These are phyloP conservation scores for Tricholoma hemisulphureum DNA, from an alignment of 768 basidiomycete species.

Conservation along the genomic window DNA sequence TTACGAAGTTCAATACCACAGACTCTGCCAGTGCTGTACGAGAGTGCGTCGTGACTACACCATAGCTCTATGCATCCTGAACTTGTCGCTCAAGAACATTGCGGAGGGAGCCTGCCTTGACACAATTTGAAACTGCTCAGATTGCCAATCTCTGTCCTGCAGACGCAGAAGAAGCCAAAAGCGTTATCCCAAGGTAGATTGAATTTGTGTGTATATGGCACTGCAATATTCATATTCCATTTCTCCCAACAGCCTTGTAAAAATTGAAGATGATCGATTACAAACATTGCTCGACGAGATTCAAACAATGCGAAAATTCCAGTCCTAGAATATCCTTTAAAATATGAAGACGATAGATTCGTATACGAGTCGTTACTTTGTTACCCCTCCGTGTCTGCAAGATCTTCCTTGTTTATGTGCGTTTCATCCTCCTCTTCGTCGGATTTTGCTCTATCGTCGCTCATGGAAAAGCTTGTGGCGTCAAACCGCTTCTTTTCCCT, in stretches of 20 bases:
- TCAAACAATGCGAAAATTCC: constrained; percentile 88
- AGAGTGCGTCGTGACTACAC: constrained; percentile 55
- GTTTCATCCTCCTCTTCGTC: constrained; percentile 38
- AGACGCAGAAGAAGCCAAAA: constrained; percentile 88
- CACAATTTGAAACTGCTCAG: constrained; percentile 90
- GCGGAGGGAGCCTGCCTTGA: constrained; percentile 73
- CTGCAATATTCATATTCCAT: neutral
- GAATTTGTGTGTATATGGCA: neutral
- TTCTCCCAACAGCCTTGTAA: constrained; percentile 60
- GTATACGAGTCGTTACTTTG: neutral
- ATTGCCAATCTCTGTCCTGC: constrained; percentile 90
- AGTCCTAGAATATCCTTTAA: constrained; percentile 38
- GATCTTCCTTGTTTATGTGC: constrained; percentile 36
- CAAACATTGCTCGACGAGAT: constrained; percentile 84
- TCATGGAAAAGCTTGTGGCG: constrained; percentile 48
- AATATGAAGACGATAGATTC: neutral
- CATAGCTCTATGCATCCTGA: neutral
- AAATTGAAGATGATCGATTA: constrained; percentile 83
- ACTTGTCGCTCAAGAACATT: constrained; percentile 54
- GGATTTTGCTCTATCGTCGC: constrained; percentile 29
- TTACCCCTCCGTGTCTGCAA: constrained; percentile 57
- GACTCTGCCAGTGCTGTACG: constrained; percentile 84
- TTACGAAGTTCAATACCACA: constrained; percentile 85
- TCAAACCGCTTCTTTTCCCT: constrained; percentile 69
- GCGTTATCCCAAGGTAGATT: constrained; percentile 78